These are phyloP conservation scores for Candida ponderosae DNA, from an alignment of 805 yeast genomes.

Conservation along the genomic window DNA sequence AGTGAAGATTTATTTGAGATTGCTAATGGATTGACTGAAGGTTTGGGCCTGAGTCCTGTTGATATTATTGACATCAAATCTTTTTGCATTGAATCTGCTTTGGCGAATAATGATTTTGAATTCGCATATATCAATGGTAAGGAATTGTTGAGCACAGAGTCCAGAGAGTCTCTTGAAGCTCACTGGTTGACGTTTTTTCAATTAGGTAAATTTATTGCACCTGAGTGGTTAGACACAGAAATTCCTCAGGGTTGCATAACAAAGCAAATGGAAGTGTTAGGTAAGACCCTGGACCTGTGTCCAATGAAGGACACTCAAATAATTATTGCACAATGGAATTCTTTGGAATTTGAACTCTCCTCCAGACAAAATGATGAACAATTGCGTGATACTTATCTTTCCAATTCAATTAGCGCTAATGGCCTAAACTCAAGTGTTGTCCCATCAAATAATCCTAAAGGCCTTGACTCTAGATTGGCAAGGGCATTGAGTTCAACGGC, in stretches of 20 bases:
- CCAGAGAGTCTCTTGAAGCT: constrained; percentile 16
- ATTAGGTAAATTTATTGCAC: constrained; percentile 51
- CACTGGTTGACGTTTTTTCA: constrained; percentile 73
- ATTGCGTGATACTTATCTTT: constrained; percentile 6
- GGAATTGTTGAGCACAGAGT: constrained; percentile 26
- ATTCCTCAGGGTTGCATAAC: constrained; percentile 29
- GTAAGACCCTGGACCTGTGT: constrained; percentile 42
- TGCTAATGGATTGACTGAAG: constrained; percentile 32
- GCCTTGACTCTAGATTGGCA: constrained; percentile 14
- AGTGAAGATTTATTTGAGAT: constrained; percentile 33
- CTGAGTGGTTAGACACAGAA: constrained; percentile 33
- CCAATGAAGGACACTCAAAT: constrained; percentile 47
- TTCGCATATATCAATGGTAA: constrained; percentile 42
- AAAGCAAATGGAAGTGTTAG: constrained; percentile 47
- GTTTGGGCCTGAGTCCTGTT: constrained; percentile 21
- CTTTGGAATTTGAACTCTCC: constrained; percentile 33
- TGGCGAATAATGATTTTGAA: constrained; percentile 52
- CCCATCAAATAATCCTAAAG: constrained; percentile 1
- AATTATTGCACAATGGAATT: constrained; percentile 59
- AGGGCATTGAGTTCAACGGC: constrained; percentile 16
- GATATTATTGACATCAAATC: constrained; percentile 21
- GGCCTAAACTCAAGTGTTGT: background rate
- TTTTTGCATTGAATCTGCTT: constrained; percentile 60
- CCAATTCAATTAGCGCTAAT: background rate
- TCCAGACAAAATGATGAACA: constrained; percentile 21